Evolutionary conservation across 345 rosid genomes (phyloP), one percentile per base, ranked within the genome.

Genomic region (Brassica napus): DNA sequence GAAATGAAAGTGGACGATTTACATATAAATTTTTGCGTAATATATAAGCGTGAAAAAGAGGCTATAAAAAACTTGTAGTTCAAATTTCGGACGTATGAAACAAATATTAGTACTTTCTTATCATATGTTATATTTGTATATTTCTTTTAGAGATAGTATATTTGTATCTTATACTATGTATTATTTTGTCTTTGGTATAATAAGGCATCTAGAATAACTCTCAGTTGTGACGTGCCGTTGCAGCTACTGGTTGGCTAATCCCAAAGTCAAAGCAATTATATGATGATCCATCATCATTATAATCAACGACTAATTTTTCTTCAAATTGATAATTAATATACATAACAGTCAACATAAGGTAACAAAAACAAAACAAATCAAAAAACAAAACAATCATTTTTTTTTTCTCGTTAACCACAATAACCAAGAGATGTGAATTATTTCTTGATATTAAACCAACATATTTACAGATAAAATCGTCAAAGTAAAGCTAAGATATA

Each of bases 191-290:
- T 57, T 66, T 67, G 61, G 69, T 79, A 35, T 59, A 44, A 12
- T 66, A 65, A 63, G 32, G 21, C 79, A 74, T 74, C 83, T 63
- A 69, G 68, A 74, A 70, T 75, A 75, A 30, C 79, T 74, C 68
- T 58, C 68, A 8, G 32, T 32, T 68, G 42, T 72, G 77, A 80
- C 83, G 80, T 80, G 72, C 83, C 83, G 83, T 80, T 35, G 80
- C 80, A 80, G 73, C 83, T 75, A 75, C 80, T 80, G 77, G 80
- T 80, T 70, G 73, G 83, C 58, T 80, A 69, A 75, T 70, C 73
- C 80, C 79, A 75, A 80, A 80, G 83, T 75, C 83, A 80, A 75
- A 70, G 80, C 63, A 80, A 80, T 75, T 80, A 75, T 75, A 55
- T 64, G 31, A 37, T 24, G 37, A 70, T 75, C 8, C 72, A 80